Conservation (phyloP, 768 basidiomycete species). For the Guyanaporus albipodus region DNA sequence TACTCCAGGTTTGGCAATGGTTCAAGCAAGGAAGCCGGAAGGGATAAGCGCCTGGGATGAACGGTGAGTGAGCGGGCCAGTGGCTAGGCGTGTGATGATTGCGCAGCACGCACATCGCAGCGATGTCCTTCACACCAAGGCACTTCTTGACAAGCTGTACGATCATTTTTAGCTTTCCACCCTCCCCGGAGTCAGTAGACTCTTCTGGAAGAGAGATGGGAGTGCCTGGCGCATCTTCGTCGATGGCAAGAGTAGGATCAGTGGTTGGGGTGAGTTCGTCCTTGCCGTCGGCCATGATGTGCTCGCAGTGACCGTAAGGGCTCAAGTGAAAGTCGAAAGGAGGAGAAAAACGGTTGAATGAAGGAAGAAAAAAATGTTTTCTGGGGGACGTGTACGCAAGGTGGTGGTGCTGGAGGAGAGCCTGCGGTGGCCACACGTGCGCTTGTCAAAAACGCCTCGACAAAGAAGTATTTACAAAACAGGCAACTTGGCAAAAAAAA, state of each 20-base stretch:
- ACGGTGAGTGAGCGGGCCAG: conserved; percentile 14
- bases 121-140: conserved; percentile 92
- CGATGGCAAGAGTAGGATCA: conserved; percentile 17
- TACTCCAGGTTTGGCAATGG: conserved; percentile 96
- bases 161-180: conserved; percentile 92
- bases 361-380: conserved; percentile 5
- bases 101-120: conserved; percentile 66
- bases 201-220: conserved; percentile 73
- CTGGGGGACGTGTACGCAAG: conserved; percentile 2
- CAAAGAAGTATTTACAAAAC: conserved; percentile 14
- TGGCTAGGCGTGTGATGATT: background rate
- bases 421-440: conserved; percentile 23
- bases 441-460: conserved; percentile 4
- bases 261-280: conserved; percentile 7
- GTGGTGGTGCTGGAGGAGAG: conserved; percentile 13
- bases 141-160: conserved; percentile 87
- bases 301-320: background rate
- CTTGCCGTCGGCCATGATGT: conserved; percentile 20
- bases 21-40: conserved; percentile 90
- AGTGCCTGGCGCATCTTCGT: conserved; percentile 52
- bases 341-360: background rate
- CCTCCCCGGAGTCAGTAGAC: conserved; percentile 69
- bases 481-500: no score
- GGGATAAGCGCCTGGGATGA: conserved; percentile 71
- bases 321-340: background rate